phyloP scores from a whole-genome alignment of 306 rosid species.

The Benincasa hispida region DNA sequence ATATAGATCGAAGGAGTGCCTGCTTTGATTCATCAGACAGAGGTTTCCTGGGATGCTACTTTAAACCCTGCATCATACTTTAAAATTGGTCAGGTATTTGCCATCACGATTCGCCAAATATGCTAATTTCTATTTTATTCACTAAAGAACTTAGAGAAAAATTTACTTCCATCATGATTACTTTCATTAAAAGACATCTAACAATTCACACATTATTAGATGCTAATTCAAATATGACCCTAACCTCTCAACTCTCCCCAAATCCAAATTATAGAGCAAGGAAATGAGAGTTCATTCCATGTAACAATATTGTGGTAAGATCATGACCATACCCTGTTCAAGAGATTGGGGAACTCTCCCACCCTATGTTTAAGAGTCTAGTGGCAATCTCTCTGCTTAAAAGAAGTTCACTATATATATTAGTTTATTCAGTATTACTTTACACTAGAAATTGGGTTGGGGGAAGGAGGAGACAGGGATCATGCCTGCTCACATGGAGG shows the following conservation, averaged over 20 bases:
- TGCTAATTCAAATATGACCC: background rate
- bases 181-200: background rate
- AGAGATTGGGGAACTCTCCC: background rate
- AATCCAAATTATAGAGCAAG: background rate
- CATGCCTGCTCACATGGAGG: too few species aligned
- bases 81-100: conserved; percentile 85
- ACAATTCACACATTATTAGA: too few species aligned
- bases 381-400: background rate
- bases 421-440: background rate
- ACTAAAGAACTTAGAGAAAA: background rate
- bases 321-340: background rate
- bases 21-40: conserved; percentile 85
- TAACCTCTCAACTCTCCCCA: background rate
- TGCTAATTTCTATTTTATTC: background rate
- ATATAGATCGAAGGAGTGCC: conserved; percentile 73
- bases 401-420: too few species aligned
- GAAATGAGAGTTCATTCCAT: background rate
- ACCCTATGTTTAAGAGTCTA: too few species aligned
- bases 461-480: too few species aligned
- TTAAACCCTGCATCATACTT: conserved; percentile 58
- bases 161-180: background rate
- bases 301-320: background rate
- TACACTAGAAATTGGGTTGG: background rate
- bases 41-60: conserved; percentile 90
- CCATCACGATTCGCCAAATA: background rate